Base-by-base conservation (phyloP, 2,329 filamentous ascomycete species). In the Allantophomopsis lycopodina region DNA sequence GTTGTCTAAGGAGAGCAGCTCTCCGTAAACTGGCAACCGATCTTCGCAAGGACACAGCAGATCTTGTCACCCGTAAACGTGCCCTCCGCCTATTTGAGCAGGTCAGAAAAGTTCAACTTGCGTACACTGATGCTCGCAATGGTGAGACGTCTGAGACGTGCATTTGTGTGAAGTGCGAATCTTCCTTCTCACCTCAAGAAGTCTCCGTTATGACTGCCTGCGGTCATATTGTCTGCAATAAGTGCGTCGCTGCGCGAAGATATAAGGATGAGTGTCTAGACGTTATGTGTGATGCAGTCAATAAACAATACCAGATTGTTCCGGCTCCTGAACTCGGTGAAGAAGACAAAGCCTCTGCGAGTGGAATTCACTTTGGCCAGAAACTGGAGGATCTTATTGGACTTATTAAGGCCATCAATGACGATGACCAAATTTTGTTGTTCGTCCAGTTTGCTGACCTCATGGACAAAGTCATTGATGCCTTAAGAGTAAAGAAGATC, bases 371-470 rank as follows among this genome's bases (percentile, higher is more conserved):
- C 21, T 57, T 61, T 16, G 68, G 69, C 13, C 60, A 59, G 30
- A 76, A 75, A 47, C 43, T 73, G 1, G 57, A 63, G 21, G 55
- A 57, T 5, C 53, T 72, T 21, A 50, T 72, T 5, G 43, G 58
- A 0, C 51, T 75, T 3, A 55, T 76, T 17, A 35, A 48, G 0
- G 30, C 38, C 3, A 55, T 69, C 23, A 56, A 55, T 0, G 32
- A 50, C 0, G 50, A 58, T 1, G 70, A 78, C n/a, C 63, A 68
- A 43, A 64, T 66, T 0, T 54, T 78, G 7, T 45, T 78, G 1
- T 77, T 78, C 49, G 61, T 73, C 2, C 73, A 76, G 41, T 70
- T 63, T 35, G 48, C 53, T 0, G 58, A 65, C 11, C 54, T 73
- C 23, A 58, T 69, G 38, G 42, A 57, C 2, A 55, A 59, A 37